These are phyloP conservation scores for Daedalea quercina DNA, from an alignment of 768 basidiomycete genomes.

Conservation along the genomic window DNA sequence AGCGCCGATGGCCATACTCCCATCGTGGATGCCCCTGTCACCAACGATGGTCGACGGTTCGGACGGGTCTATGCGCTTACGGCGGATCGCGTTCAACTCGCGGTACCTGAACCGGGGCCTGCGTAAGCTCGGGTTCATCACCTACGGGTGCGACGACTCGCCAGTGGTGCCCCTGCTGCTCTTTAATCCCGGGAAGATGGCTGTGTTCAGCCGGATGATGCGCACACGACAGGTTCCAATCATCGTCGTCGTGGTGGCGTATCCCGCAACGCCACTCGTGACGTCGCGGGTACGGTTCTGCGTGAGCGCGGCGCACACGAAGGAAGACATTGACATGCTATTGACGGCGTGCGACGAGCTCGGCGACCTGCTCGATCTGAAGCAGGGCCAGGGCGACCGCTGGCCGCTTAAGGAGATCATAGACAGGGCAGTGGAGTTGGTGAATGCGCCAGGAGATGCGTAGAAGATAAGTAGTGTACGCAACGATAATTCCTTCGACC, in stretches of 20 bases:
- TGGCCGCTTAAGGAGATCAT: slow-evolving; percentile 78
- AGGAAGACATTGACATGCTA: slow-evolving; percentile 88
- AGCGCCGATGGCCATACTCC: slow-evolving; percentile 56
- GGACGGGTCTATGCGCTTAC: slow-evolving; percentile 78
- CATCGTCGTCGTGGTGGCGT: slow-evolving; percentile 84
- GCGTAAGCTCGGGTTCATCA: slow-evolving; percentile 92
- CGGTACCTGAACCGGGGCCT: slow-evolving; percentile 86
- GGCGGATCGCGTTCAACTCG: slow-evolving; percentile 90
- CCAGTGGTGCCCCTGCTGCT: slow-evolving; percentile 91
- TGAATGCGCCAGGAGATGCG: slow-evolving; percentile 30
- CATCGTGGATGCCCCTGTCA: slow-evolving; percentile 75
- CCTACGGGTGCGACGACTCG: slow-evolving; percentile 84
- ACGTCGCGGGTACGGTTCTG: slow-evolving; percentile 91
- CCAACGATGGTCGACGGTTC: slow-evolving; percentile 67
- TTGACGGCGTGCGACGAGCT: slow-evolving; percentile 88
- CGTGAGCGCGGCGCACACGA: slow-evolving; percentile 91
- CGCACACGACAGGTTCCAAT: slow-evolving; percentile 67
- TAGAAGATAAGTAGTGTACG: too few species aligned
- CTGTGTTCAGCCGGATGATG: slow-evolving; percentile 88
- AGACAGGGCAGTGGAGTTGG: slow-evolving; percentile 69
- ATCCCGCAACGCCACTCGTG: slow-evolving; percentile 86
- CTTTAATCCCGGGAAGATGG: slow-evolving; percentile 94
- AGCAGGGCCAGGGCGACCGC: slow-evolving; percentile 65
- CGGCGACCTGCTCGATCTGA: slow-evolving; percentile 85
- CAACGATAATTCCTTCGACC: too few species aligned